Evolutionary conservation across 805 yeast species (phyloP), one percentile per base, ranked within the genome.

Genomic region (Candida xiaguanensis): DNA sequence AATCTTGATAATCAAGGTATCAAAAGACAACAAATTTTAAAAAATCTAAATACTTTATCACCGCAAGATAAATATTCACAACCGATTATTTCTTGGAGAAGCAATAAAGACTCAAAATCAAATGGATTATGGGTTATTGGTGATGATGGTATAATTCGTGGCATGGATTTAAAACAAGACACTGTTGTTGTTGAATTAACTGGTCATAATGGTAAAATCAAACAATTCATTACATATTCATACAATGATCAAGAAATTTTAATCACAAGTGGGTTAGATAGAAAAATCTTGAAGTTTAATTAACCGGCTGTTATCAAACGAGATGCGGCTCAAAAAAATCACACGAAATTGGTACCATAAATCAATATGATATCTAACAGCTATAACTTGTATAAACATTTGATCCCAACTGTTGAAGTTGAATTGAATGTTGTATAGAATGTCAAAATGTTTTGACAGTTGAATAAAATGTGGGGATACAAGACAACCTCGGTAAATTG

Each of bases 21-120:
- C 25, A 38, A 42, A 34, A 43, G 65, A 26, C 53, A 50, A 43
- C 65, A 55, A 43, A 59, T 54, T 36, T 25, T 58, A 27, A 55
- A 51, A 34, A 63, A 55, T 43, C 42, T 54, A 34, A 70, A 66
- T 45, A 70, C 86, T 0, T 43, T 69, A 43, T 67, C 85, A 1
- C 86, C 88, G 1, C 90, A 84, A 55, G 87, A 82, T 50, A 80
- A 80, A 53, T 83, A 67, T 50, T 76, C 83, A 2, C 70, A 62
- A 38, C 72, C 84, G 0, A 49, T 63, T 11, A 53, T 83, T 2
- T 43, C 45, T 7, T 77, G 80, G 80, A 52, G 76, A 38, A 33
- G 8, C 7, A 14, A 17, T 5, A 9, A 20, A 8, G 16, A 26
- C 12, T 14, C 15, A 7, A 32, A 28, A 17, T 32, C 36, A 5